Evolutionary conservation across 345 rosid species (phyloP).

Genomic region (Streptanthus diversifolius): DNA sequence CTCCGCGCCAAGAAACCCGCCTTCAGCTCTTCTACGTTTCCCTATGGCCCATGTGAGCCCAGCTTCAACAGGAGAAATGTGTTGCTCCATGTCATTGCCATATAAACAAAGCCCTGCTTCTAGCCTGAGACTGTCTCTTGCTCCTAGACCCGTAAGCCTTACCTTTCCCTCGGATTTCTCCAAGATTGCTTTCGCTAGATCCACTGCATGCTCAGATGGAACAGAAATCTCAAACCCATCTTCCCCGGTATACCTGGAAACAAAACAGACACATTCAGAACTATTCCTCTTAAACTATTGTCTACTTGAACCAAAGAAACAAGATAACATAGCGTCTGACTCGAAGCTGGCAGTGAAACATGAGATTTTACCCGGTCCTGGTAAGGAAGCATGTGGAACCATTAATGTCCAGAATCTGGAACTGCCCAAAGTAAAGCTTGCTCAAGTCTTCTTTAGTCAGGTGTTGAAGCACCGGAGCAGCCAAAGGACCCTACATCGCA

Average conservation of each 20-base stretch:
- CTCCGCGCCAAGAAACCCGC: slow-evolving; percentile 90
- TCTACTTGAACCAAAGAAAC: slow-evolving; percentile 8
- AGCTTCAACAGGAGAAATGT: slow-evolving; percentile 83
- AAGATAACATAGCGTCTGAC: background rate
- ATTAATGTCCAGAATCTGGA: slow-evolving; percentile 74
- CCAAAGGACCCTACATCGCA: slow-evolving; percentile 80
- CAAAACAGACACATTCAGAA: background rate
- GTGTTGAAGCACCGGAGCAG: slow-evolving; percentile 84
- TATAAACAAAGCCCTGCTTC: slow-evolving; percentile 92
- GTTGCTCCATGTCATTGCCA: slow-evolving; percentile 97
- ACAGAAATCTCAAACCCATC: slow-evolving; percentile 98
- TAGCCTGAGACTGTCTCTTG: slow-evolving; percentile 92
- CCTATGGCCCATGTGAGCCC: slow-evolving; percentile 98
- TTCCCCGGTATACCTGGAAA: slow-evolving; percentile 85
- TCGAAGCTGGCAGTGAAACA: background rate
- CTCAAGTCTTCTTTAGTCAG: slow-evolving; percentile 84
- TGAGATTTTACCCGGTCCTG: slow-evolving; percentile 74
- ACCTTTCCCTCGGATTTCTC: slow-evolving; percentile 92
- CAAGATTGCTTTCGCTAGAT: slow-evolving; percentile 85
- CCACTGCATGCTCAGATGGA: slow-evolving; percentile 77
- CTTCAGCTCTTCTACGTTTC: slow-evolving; percentile 91
- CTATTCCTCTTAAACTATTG: background rate
- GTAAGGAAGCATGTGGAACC: slow-evolving; percentile 85
- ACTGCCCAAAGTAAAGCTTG: slow-evolving; percentile 90
- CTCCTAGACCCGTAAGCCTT: slow-evolving; percentile 89